phyloP scores from a whole-genome alignment of 1,139 yeast genomes.

The Yamadazyma friedrichii region DNA sequence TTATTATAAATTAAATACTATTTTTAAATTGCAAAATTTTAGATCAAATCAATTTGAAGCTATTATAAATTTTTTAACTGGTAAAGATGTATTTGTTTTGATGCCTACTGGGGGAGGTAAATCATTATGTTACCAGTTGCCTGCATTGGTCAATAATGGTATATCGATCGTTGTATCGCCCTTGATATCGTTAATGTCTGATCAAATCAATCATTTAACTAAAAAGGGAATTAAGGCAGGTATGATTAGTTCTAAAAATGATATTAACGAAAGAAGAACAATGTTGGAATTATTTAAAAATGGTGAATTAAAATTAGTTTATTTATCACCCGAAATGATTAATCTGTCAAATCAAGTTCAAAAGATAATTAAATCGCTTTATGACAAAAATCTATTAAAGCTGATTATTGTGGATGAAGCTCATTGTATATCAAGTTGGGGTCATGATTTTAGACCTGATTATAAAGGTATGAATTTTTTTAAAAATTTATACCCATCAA shows the following conservation, averaged over 20 bases:
- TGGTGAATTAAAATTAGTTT: constrained; percentile 74
- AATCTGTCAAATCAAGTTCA: constrained; percentile 73
- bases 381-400: constrained; percentile 60
- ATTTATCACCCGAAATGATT: constrained; percentile 94
- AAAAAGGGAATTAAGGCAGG: constrained; percentile 73
- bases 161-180: constrained; percentile 94
- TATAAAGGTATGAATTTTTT: constrained; percentile 79
- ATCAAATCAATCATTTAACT: constrained; percentile 83
- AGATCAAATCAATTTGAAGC: constrained; percentile 88
- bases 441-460: constrained; percentile 97
- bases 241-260: constrained; percentile 80
- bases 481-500: constrained; percentile 68
- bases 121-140: constrained; percentile 91
- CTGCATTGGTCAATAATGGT: constrained; percentile 78
- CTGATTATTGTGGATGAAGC: constrained; percentile 96
- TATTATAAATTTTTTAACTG: constrained; percentile 72
- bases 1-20: constrained; percentile 49
- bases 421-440: constrained; percentile 99
- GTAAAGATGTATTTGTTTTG: constrained; percentile 86
- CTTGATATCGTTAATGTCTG: constrained; percentile 93
- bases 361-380: constrained; percentile 57
- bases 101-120: constrained; percentile 99
- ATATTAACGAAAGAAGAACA: constrained; percentile 60
- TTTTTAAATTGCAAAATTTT: constrained; percentile 66
- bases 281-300: constrained; percentile 61